Conservation (phyloP, 345 rosid species). For the Mallotus nudiflorus region DNA sequence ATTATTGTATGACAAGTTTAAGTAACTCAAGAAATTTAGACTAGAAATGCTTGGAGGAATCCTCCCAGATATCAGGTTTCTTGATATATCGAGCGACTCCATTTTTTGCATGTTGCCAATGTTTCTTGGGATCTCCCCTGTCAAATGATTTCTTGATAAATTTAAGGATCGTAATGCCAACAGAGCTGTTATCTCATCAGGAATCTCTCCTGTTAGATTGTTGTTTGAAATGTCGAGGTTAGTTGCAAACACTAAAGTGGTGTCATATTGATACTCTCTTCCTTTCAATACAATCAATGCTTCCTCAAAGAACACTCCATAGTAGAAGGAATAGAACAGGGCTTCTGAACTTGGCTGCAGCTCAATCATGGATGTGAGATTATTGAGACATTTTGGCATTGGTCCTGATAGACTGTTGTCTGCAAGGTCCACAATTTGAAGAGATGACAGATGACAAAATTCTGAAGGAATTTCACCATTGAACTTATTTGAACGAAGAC, state of each 20-base stretch:
- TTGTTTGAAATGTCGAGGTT: constrained; percentile 10
- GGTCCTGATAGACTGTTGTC: background rate
- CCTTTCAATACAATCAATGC: constrained; percentile 2
- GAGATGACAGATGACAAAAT: constrained; percentile 1
- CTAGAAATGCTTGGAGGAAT: constrained; percentile 8
- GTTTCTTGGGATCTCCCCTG: constrained; percentile 9
- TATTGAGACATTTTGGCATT: background rate
- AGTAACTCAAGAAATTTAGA: background rate
- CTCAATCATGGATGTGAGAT: constrained; percentile 4
- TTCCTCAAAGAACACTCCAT: background rate
- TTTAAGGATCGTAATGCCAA: background rate
- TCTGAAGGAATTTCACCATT: constrained; percentile 9
- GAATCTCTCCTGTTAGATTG: constrained; percentile 2
- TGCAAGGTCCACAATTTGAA: background rate
- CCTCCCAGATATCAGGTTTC: background rate
- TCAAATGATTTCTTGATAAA: background rate
- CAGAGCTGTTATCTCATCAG: constrained; percentile 3
- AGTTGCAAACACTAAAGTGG: background rate
- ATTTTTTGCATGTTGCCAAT: background rate
- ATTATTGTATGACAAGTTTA: constrained; percentile 4
- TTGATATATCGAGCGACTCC: constrained; percentile 1
- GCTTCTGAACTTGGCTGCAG: background rate
- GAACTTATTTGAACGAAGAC: constrained; percentile 7
- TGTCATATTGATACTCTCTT: background rate
- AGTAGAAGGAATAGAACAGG: background rate